Percentiles rank a stretch among this genome's conserved stretches.
Evolutionary conservation across 345 rosid species (phyloP).

Genomic region (Euphorbia tirucalli): DNA sequence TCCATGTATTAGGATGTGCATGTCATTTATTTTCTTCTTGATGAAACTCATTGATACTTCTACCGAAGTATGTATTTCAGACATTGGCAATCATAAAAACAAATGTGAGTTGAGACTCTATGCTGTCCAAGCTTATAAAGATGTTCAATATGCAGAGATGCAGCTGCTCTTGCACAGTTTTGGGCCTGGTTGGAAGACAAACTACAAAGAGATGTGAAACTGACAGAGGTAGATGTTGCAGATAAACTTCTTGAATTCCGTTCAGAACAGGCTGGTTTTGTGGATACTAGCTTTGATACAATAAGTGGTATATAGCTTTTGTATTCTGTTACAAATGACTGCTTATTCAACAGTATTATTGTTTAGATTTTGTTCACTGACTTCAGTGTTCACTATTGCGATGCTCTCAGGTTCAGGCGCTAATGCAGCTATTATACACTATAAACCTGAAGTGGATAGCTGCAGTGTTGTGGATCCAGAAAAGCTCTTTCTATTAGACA

Average conservation of each 20-base stretch:
- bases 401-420: constrained; percentile 78
- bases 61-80: background rate
- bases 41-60: background rate
- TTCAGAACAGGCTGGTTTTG: constrained; percentile 70
- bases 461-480: constrained; percentile 73
- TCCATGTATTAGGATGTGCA: background rate
- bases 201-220: constrained; percentile 49
- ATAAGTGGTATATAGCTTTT: constrained; percentile 66
- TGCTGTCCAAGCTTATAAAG: constrained; percentile 1
- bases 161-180: constrained; percentile 86
- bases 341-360: background rate
- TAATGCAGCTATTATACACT: constrained; percentile 94
- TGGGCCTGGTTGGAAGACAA: constrained; percentile 95
- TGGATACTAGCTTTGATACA: constrained; percentile 94
- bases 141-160: constrained; percentile 61
- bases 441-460: constrained; percentile 76
- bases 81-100: background rate
- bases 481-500: constrained; percentile 79
- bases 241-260: constrained; percentile 87
- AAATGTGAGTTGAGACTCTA: constrained; percentile 1
- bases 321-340: constrained; percentile 11
- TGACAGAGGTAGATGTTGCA: constrained; percentile 89
- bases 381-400: constrained; percentile 14
- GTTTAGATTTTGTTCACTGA: background rate
- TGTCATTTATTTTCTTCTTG: background rate